phyloP scores from a whole-genome alignment of 495 filamentous ascomycete species.

The Penicillium dipodomyicola region DNA sequence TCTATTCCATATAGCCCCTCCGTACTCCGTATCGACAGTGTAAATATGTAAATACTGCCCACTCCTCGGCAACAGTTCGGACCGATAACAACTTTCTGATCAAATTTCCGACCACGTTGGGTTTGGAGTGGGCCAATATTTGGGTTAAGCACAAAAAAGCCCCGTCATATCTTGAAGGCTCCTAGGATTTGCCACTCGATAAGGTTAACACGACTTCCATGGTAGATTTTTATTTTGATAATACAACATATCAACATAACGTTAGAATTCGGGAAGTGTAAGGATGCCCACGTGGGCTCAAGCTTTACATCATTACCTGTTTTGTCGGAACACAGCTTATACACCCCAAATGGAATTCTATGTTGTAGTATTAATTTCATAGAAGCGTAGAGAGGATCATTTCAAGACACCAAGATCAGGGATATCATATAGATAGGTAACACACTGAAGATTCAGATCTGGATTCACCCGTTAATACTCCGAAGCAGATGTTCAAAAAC shows the following conservation, averaged over 20 bases:
- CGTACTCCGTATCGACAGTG: too few species aligned
- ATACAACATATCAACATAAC: background rate
- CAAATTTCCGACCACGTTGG: background rate
- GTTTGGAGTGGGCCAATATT: background rate
- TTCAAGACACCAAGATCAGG: background rate
- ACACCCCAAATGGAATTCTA: too few species aligned
- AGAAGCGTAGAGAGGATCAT: background rate
- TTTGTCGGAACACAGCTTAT: constrained; percentile 12
- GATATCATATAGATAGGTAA: background rate
- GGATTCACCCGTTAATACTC: constrained; percentile 1
- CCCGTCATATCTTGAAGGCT: background rate
- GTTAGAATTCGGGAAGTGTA: constrained; percentile 1
- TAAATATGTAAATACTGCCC: background rate
- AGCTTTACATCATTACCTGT: constrained; percentile 17
- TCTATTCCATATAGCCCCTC: too few species aligned
- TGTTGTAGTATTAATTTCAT: background rate
- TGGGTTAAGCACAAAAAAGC: background rate
- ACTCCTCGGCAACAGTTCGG: background rate
- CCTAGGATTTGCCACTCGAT: background rate
- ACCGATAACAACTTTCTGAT: background rate
- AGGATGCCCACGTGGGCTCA: constrained; percentile 23
- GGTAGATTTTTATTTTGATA: background rate
- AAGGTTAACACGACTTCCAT: constrained; percentile 5
- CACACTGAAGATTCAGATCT: constrained; percentile 3
- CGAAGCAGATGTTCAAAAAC: background rate